Evolutionary conservation across 192 early-diverging fungal genomes (phyloP), one percentile per base, ranked within the genome.

Genomic region (Pilobolus umbonatus): DNA sequence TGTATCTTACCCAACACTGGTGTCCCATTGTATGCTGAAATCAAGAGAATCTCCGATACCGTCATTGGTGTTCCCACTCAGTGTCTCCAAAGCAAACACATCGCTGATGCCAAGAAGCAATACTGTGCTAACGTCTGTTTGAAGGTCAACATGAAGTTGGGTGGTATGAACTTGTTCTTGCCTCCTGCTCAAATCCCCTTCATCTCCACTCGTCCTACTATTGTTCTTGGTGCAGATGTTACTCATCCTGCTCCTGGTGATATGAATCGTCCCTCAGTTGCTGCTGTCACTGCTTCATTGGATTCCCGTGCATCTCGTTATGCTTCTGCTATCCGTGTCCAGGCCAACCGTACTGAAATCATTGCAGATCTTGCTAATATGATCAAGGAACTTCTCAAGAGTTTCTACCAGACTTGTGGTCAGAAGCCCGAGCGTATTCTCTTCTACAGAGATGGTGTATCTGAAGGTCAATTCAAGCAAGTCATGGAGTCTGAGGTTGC

Each of bases 111-210:
- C 17, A 93, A 87, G 71, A 65, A 83, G 36, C 93, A 96, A 73
- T 96, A 96, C 78, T 95, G 91, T 62, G 94, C 94, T 14, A 97
- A 97, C 55, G 85, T 97, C 11, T 91, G 86, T 61, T 74, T 97
- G 19, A 97, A 97, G 77, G 81, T 97, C 55, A 97, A 97, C 68
- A 80, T 88, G 26, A 95, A 97, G 75, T 80, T 97, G 7, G 91
- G 93, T 48, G 93, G 94, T 38, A 86, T 85, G 80, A 95, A 95
- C 73, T 78, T 83, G 29, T 83, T 76, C 59, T 71, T 96, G 39
- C 64, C 55, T 1, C 63, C 69, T 21, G 47, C 65, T 12, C 73
- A 87, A 57, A 76, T 88, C 28, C 84, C 87, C 2, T 88, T 96
- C 69, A 73, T 92, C 29, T 73, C 79, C 19, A 65, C 83, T 30